These are phyloP conservation scores for Xylariaceae sp. DNA, from an alignment of 2,329 filamentous ascomycete species.

Conservation along the genomic window DNA sequence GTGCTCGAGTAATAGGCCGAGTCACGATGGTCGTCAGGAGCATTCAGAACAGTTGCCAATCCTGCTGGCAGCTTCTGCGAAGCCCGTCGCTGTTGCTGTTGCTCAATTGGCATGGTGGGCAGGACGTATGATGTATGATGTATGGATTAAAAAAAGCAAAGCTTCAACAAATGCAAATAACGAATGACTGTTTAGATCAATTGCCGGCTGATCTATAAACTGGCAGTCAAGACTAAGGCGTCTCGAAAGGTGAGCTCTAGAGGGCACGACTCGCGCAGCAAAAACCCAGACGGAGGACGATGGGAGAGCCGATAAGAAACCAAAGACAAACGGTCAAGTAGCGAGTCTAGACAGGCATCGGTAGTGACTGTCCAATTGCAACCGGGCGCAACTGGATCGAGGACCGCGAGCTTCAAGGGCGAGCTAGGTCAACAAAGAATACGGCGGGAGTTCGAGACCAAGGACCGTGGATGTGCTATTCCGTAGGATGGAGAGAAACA, in stretches of 20 bases:
- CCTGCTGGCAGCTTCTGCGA: conserved; percentile 45
- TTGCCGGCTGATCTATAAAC: conserved; percentile 2
- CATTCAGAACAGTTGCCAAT: conserved; percentile 48
- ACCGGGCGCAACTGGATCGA: conserved; percentile 26
- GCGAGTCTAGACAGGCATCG: conserved; percentile 24
- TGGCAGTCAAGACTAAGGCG: conserved; percentile 6
- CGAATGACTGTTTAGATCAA: background rate
- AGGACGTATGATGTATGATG: background rate
- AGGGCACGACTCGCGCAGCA: conserved; percentile 4
- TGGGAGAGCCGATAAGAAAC: conserved; percentile 1
- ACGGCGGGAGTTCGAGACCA: background rate
- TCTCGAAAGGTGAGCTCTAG: background rate
- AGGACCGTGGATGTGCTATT: background rate
- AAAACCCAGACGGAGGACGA: background rate
- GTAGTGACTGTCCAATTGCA: conserved; percentile 26
- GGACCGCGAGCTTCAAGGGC: conserved; percentile 13
- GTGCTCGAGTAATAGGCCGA: conserved; percentile 49
- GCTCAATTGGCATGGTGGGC: conserved; percentile 35
- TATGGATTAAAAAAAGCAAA: background rate
- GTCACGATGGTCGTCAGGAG: conserved; percentile 46
- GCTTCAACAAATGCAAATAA: background rate
- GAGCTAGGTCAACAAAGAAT: conserved; percentile 3
- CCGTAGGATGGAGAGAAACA: conserved; percentile 1
- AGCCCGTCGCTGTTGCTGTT: conserved; percentile 30
- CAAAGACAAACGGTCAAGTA: conserved; percentile 12